phyloP scores from a whole-genome alignment of 2,329 filamentous ascomycete species.

The Sarocladiaceae sp. region DNA sequence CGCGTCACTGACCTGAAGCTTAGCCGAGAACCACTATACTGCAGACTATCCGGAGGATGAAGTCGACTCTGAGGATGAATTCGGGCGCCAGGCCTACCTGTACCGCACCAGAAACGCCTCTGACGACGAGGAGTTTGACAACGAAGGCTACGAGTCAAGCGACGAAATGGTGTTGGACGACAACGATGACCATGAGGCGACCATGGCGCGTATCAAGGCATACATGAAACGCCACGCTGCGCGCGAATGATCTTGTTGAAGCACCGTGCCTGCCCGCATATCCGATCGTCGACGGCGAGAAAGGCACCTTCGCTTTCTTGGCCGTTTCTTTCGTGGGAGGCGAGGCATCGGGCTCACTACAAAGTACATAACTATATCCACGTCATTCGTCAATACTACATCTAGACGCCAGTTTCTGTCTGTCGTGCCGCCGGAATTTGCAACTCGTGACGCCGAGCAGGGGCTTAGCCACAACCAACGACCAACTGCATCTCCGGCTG shows the following conservation, averaged over 20 bases:
- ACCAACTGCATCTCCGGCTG: too few relatives aligned
- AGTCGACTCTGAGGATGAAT: conserved; percentile 56
- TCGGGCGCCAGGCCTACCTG: conserved; percentile 47
- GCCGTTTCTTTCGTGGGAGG: too few relatives aligned
- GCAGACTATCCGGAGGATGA: conserved; percentile 79
- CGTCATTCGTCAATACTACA: too few relatives aligned
- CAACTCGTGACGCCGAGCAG: too few relatives aligned
- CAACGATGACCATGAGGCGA: conserved; percentile 29
- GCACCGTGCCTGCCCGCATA: too few relatives aligned
- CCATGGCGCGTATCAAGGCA: conserved; percentile 31
- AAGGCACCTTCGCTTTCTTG: too few relatives aligned
- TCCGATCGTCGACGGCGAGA: too few relatives aligned
- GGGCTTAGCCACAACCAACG: too few relatives aligned
- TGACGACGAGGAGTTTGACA: conserved; percentile 48
- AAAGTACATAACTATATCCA: too few relatives aligned
- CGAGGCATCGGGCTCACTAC: too few relatives aligned
- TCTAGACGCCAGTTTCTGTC: too few relatives aligned
- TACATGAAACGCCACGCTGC: conserved; percentile 25
- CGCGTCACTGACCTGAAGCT: conserved; percentile 6
- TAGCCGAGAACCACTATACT: conserved; percentile 71
- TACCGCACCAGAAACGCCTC: conserved; percentile 49
- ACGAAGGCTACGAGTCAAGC: conserved; percentile 27
- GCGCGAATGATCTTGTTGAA: not conserved
- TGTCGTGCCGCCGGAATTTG: too few relatives aligned
- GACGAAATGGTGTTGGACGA: conserved; percentile 31